A percentile compares a stretch with the other conserved stretches of the same genome.
Evolutionary conservation across 768 basidiomycete species (phyloP).

Genomic region (Boletus coccyginus): DNA sequence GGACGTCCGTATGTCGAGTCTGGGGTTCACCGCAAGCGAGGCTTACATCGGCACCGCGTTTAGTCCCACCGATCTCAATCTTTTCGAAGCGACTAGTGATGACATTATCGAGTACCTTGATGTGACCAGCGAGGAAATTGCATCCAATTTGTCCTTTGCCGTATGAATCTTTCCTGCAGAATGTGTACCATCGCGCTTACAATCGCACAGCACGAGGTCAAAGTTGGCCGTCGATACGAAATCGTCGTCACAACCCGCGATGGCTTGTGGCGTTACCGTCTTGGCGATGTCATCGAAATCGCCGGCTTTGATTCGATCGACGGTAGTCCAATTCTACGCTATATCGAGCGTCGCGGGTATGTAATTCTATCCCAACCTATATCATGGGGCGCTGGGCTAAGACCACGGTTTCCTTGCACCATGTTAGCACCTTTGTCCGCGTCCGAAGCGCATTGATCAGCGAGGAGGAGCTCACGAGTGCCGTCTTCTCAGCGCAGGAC

Average conservation of each 20-base stretch:
- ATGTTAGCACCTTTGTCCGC: slow-evolving; percentile 5
- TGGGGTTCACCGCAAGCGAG: slow-evolving; percentile 19
- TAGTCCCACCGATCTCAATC: slow-evolving; percentile 4
- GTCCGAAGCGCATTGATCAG: not conserved
- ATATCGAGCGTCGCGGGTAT: slow-evolving; percentile 20
- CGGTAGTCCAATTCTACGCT: slow-evolving; percentile 19
- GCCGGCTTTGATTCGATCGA: slow-evolving; percentile 17
- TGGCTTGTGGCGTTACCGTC: slow-evolving; percentile 25
- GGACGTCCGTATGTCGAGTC: slow-evolving; percentile 10
- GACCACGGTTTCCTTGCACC: not conserved
- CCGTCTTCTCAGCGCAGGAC: slow-evolving; percentile 14
- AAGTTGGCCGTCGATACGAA: slow-evolving; percentile 17
- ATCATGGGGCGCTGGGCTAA: not conserved
- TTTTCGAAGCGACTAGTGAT: slow-evolving; percentile 16
- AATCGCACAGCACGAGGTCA: slow-evolving; percentile 10
- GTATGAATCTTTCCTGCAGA: not conserved
- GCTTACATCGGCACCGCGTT: slow-evolving; percentile 15
- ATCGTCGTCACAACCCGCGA: slow-evolving; percentile 19
- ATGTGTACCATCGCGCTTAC: not conserved
- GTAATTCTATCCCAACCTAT: not conserved
- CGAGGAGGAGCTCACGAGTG: slow-evolving; percentile 13
- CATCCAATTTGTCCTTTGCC: slow-evolving; percentile 11
- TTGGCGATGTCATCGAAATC: slow-evolving; percentile 21
- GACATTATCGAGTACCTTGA: slow-evolving; percentile 22
- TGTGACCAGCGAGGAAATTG: slow-evolving; percentile 7